These are phyloP conservation scores for Yamadazyma diddensiae DNA, from an alignment of 1,139 yeast species.

Conservation along the genomic window DNA sequence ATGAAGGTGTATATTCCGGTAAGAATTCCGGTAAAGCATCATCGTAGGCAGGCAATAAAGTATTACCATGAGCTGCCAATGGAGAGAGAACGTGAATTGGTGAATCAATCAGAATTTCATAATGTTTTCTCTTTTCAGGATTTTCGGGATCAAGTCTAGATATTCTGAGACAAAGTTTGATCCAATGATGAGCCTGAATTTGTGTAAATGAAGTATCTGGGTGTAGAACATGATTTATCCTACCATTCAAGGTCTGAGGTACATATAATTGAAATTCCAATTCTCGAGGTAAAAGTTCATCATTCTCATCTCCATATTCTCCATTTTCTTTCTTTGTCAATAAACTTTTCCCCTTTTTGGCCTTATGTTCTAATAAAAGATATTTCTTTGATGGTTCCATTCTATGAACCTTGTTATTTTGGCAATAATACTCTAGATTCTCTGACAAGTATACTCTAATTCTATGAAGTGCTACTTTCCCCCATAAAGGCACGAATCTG, in stretches of 20 bases:
- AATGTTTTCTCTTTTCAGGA: slow-evolving; percentile 70
- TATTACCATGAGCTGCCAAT: slow-evolving; percentile 69
- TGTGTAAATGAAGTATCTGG: slow-evolving; percentile 79
- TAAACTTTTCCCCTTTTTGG: slow-evolving; percentile 49
- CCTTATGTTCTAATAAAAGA: slow-evolving; percentile 74
- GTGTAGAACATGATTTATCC: slow-evolving; percentile 48
- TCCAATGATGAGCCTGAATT: slow-evolving; percentile 91
- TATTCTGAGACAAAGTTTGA: slow-evolving; percentile 77
- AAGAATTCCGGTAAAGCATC: slow-evolving; percentile 22
- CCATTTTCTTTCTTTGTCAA: slow-evolving; percentile 33
- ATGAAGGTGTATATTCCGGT: slow-evolving; percentile 22
- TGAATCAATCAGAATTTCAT: slow-evolving; percentile 87
- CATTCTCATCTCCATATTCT: slow-evolving; percentile 23
- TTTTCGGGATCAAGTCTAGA: slow-evolving; percentile 60
- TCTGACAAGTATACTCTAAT: slow-evolving; percentile 84
- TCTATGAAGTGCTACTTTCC: slow-evolving; percentile 83
- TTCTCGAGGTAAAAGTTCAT: slow-evolving; percentile 53
- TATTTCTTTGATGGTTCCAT: slow-evolving; percentile 86
- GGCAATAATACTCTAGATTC: slow-evolving; percentile 85
- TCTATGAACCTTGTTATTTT: slow-evolving; percentile 81
- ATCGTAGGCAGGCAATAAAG: slow-evolving; percentile 58
- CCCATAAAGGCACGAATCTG: slow-evolving; percentile 74
- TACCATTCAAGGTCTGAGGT: slow-evolving; percentile 58
- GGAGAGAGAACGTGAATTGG: slow-evolving; percentile 76
- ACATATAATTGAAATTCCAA: slow-evolving; percentile 81